Percentiles rank a stretch among this genome's conserved stretches.
These are phyloP conservation scores for Diaporthe nobilis DNA, from an alignment of 2,329 filamentous ascomycete genomes.

Conservation along the genomic window DNA sequence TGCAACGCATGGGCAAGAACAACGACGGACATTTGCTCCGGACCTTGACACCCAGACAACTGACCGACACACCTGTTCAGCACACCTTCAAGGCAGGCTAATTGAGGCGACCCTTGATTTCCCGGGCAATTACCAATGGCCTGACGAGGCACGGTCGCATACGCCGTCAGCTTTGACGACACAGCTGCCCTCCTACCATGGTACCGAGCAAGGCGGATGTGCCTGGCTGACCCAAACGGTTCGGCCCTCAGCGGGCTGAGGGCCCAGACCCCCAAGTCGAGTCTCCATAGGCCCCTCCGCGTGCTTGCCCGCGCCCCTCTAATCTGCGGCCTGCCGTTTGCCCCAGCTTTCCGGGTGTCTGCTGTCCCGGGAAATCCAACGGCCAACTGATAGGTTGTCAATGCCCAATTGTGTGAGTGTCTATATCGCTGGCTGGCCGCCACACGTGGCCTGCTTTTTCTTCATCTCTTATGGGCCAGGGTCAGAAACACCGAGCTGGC, in stretches of 20 bases:
- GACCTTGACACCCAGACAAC: background rate
- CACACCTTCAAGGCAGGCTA: background rate
- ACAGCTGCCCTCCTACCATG: background rate
- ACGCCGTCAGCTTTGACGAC: conserved; percentile 12
- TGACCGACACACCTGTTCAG: background rate
- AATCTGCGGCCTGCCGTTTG: conserved; percentile 14
- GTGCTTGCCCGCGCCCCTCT: background rate
- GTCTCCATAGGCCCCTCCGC: conserved; percentile 17
- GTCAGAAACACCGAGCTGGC: conserved; percentile 8
- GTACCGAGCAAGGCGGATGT: conserved; percentile 21
- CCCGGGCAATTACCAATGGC: background rate
- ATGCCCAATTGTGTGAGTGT: background rate
- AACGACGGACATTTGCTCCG: background rate
- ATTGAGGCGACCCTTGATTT: background rate
- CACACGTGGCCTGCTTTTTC: background rate
- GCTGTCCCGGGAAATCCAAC: conserved; percentile 21
- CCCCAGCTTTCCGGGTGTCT: conserved; percentile 28
- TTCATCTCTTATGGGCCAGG: conserved; percentile 5
- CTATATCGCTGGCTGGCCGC: background rate
- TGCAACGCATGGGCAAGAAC: background rate
- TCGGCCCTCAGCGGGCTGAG: conserved; percentile 1
- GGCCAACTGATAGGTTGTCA: conserved; percentile 1
- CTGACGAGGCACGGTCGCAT: background rate
- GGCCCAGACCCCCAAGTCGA: background rate
- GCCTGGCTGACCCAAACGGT: conserved; percentile 17